phyloP scores from a whole-genome alignment of 495 filamentous ascomycete species.

The Podospora pseudopauciseta region DNA sequence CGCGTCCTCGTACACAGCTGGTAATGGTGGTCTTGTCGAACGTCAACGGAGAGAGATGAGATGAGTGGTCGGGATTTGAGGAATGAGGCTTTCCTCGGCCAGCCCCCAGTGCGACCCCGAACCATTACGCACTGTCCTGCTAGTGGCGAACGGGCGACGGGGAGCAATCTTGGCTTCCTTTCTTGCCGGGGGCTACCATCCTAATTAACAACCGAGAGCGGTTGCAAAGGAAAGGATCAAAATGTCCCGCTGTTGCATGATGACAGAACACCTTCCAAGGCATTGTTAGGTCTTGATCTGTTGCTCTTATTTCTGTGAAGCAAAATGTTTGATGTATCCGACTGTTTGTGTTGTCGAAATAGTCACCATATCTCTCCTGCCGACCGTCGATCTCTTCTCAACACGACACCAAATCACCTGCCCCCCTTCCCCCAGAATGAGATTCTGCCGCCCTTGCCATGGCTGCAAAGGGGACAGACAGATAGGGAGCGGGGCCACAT shows the following conservation, averaged over 20 bases:
- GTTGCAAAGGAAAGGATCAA: constrained; percentile 4
- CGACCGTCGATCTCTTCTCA: neutral
- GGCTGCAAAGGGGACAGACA: constrained; percentile 3
- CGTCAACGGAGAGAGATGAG: constrained; percentile 3
- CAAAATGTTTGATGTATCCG: neutral
- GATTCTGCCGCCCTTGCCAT: constrained; percentile 7
- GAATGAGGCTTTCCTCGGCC: constrained; percentile 11
- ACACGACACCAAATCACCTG: neutral
- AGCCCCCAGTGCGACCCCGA: neutral
- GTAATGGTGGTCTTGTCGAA: neutral
- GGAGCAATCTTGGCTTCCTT: constrained; percentile 9
- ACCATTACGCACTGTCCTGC: neutral
- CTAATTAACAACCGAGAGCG: neutral
- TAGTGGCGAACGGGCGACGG: constrained; percentile 5
- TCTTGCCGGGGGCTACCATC: constrained; percentile 5
- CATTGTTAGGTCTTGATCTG: neutral
- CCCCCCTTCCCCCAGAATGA: neutral
- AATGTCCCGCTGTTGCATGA: constrained; percentile 3
- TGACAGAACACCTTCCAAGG: neutral
- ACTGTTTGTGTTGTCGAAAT: neutral
- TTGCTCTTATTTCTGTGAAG: neutral
- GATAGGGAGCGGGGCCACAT: constrained; percentile 9
- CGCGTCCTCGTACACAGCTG: neutral
- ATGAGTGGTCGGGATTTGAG: constrained; percentile 9
- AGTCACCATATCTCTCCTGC: neutral